phyloP scores from a whole-genome alignment of 164 flowering plant genomes.

The Echeveria elegans region DNA sequence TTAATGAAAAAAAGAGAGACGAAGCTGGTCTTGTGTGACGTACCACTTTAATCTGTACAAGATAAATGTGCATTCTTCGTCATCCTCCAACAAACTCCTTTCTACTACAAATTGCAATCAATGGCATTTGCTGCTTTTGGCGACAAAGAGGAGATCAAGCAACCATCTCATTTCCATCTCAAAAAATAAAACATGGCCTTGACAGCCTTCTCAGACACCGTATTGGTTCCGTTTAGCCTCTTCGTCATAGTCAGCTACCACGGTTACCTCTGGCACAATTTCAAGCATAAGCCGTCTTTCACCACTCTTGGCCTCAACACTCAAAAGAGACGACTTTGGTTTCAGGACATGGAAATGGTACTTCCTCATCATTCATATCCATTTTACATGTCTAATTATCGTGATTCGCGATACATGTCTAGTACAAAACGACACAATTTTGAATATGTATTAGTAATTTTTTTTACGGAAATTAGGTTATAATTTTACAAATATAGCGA shows the following conservation, averaged over 20 bases:
- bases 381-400: not conserved
- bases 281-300: slow-evolving; percentile 35
- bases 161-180: not conserved
- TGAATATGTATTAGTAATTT: too few species aligned
- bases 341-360: slow-evolving; percentile 38
- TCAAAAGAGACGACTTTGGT: slow-evolving; percentile 34
- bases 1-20: not conserved
- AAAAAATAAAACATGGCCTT: slow-evolving; percentile 12
- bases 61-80: not conserved
- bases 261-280: slow-evolving; percentile 45
- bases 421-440: too few species aligned
- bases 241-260: slow-evolving; percentile 59
- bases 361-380: not conserved
- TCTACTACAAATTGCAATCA: not conserved
- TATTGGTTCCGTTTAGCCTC: slow-evolving; percentile 53
- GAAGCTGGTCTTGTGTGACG: not conserved
- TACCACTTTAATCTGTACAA: not conserved
- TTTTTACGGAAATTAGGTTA: too few species aligned
- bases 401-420: too few species aligned
- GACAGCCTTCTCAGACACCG: slow-evolving; percentile 29
- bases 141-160: not conserved
- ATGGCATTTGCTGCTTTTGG: not conserved
- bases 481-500: too few species aligned
- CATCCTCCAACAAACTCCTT: slow-evolving; percentile 4
- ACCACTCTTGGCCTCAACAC: slow-evolving; percentile 32